A percentile compares a stretch with the other conserved stretches of the same genome.
Conservation (phyloP, 345 rosid species). For the Ricinus communis region DNA sequence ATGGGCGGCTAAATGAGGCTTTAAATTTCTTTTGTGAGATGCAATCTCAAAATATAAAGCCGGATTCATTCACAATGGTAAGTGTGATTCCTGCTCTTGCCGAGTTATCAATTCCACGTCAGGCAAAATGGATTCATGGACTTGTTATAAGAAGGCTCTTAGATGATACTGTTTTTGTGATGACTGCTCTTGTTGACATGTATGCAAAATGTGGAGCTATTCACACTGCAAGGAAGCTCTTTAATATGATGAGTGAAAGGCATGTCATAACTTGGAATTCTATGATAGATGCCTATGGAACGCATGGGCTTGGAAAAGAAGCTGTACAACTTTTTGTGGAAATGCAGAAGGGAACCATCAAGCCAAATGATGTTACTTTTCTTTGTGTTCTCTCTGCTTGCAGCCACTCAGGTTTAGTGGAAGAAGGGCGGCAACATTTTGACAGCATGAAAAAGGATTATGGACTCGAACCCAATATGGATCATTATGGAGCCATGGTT, state of each 20-base stretch:
- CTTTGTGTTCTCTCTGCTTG: conserved; percentile 32
- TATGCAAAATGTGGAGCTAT: conserved; percentile 38
- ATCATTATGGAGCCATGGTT: conserved; percentile 36
- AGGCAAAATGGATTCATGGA: conserved; percentile 37
- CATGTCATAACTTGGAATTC: conserved; percentile 37
- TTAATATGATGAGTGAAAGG: conserved; percentile 28
- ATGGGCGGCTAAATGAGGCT: conserved; percentile 27
- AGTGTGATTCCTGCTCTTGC: conserved; percentile 38
- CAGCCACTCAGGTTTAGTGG: conserved; percentile 34
- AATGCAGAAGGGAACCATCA: conserved; percentile 21
- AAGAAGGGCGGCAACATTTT: conserved; percentile 25
- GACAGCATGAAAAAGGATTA: conserved; percentile 28
- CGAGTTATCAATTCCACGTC: conserved; percentile 29
- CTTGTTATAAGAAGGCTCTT: conserved; percentile 23
- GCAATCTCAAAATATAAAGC: conserved; percentile 22
- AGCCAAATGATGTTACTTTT: conserved; percentile 30
- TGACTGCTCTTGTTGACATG: conserved; percentile 38
- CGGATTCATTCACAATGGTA: conserved; percentile 35
- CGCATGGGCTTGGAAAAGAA: conserved; percentile 30
- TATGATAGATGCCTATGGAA: conserved; percentile 37
- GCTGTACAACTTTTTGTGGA: conserved; percentile 25
- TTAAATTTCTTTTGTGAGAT: conserved; percentile 27
- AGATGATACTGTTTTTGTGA: conserved; percentile 30
- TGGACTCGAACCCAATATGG: conserved; percentile 29
- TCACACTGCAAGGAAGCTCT: conserved; percentile 30